Evolutionary conservation across 208 protist species (phyloP).

Genomic region (Leishmania mexicana): DNA sequence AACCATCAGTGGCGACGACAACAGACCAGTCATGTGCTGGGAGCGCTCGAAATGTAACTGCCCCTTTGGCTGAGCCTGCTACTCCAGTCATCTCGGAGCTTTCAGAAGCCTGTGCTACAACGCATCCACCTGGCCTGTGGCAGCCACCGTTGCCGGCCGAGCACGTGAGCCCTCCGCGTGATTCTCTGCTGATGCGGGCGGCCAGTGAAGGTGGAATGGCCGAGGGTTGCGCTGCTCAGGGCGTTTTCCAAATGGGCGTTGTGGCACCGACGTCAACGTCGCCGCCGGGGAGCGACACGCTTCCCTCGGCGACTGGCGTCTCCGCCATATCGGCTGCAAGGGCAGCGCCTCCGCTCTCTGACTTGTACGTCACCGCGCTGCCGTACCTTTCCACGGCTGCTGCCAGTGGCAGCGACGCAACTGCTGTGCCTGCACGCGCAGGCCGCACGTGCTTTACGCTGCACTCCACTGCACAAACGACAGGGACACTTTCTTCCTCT

Average conservation of each 20-base stretch:
- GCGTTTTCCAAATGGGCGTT: background rate
- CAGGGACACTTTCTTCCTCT: background rate
- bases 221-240: background rate
- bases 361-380: background rate
- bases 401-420: background rate
- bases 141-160: background rate
- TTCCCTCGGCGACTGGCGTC: background rate
- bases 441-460: slow-evolving; percentile 33
- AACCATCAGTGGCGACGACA: background rate
- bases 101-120: background rate
- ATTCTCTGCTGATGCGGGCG: background rate
- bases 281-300: background rate
- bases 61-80: background rate
- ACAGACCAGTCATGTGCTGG: background rate
- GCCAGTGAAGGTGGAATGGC: background rate
- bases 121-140: background rate
- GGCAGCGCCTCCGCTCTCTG: background rate
- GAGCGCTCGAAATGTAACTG: background rate
- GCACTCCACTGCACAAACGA: background rate
- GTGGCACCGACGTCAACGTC: background rate
- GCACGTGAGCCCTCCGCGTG: background rate
- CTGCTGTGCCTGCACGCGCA: slow-evolving; percentile 8
- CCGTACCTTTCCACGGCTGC: background rate
- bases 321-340: background rate
- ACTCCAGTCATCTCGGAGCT: background rate